These are phyloP conservation scores for Saccharum hybrid DNA, from an alignment of 202 grass and related monocot species.

Conservation along the genomic window DNA sequence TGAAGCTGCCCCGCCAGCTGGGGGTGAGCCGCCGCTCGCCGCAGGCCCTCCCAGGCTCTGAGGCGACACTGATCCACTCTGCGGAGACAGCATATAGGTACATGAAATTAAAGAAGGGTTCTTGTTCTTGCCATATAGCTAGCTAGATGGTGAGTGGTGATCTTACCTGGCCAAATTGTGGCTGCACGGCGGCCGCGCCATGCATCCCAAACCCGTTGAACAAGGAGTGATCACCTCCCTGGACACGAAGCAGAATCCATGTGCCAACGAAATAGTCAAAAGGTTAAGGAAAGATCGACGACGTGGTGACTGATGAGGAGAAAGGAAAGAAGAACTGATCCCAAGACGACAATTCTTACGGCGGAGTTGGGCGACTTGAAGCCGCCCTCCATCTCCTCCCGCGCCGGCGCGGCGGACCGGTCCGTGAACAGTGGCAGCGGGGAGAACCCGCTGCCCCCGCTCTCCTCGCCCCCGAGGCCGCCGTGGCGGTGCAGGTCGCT, in stretches of 20 bases:
- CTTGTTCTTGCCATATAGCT: background rate
- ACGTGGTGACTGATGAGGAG: background rate
- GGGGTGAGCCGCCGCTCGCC: conserved; percentile 42
- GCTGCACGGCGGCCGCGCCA: conserved; percentile 27
- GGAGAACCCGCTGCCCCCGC: conserved; percentile 55
- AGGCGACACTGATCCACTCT: conserved; percentile 57
- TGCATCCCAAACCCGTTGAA: conserved; percentile 59
- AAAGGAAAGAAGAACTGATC: background rate
- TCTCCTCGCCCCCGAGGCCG: conserved; percentile 33
- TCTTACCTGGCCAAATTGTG: conserved; percentile 53
- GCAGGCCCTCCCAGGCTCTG: conserved; percentile 68
- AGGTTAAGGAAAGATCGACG: background rate
- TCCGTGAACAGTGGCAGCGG: conserved; percentile 69
- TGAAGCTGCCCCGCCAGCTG: background rate
- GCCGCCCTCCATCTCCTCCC: conserved; percentile 64
- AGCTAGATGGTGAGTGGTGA: background rate
- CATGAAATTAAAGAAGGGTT: background rate
- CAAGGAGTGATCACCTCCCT: conserved; percentile 49
- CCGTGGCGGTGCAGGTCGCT: conserved; percentile 57
- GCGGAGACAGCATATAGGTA: background rate
- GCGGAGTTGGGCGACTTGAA: conserved; percentile 81
- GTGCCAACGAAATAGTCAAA: background rate
- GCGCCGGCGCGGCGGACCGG: conserved; percentile 37
- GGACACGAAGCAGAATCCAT: background rate
- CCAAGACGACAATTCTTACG: conserved; percentile 34